A percentile compares a stretch with the other conserved stretches of the same genome.
These are phyloP conservation scores for Penicillium macrosclerotiorum DNA, from an alignment of 495 filamentous ascomycete species.

Conservation along the genomic window DNA sequence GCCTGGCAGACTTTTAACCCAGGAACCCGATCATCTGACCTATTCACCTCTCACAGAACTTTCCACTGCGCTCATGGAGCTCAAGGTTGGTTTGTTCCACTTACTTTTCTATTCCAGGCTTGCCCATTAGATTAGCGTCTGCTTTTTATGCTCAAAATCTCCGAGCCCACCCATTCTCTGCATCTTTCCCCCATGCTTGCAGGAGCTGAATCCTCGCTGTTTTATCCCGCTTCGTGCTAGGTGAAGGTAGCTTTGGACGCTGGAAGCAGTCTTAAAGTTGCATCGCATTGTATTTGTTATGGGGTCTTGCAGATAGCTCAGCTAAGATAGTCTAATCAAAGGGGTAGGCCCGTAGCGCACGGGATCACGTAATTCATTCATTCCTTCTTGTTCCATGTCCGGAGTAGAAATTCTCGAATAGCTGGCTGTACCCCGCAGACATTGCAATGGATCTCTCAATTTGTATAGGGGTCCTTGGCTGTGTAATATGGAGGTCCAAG, in stretches of 20 bases:
- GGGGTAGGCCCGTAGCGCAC: constrained; percentile 5
- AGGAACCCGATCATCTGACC: background rate
- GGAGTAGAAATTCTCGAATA: too few relatives aligned
- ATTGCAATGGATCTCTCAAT: too few relatives aligned
- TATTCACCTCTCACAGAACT: constrained; percentile 6
- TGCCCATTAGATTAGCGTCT: constrained; percentile 13
- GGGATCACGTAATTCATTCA: constrained; percentile 7
- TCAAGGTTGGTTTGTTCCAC: constrained; percentile 41
- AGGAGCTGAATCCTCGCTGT: constrained; percentile 5
- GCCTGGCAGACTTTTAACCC: background rate
- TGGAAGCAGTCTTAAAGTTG: constrained; percentile 16
- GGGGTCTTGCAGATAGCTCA: constrained; percentile 27
- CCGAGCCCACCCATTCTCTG: constrained; percentile 4
- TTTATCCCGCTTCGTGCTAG: constrained; percentile 17
- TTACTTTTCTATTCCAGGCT: constrained; percentile 22
- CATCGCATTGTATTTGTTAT: constrained; percentile 28
- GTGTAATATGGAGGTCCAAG: constrained; percentile 32
- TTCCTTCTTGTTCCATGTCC: background rate
- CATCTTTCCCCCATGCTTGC: constrained; percentile 2
- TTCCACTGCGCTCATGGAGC: constrained; percentile 17
- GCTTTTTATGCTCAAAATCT: constrained; percentile 8
- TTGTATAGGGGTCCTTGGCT: constrained; percentile 17
- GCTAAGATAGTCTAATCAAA: constrained; percentile 22
- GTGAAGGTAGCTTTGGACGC: constrained; percentile 10
- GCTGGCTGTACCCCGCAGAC: too few relatives aligned